Percentiles rank a stretch among this genome's conserved stretches.
These are phyloP conservation scores for Yamadazyma friedrichii DNA, from an alignment of 1,139 yeast genomes.

Conservation along the genomic window DNA sequence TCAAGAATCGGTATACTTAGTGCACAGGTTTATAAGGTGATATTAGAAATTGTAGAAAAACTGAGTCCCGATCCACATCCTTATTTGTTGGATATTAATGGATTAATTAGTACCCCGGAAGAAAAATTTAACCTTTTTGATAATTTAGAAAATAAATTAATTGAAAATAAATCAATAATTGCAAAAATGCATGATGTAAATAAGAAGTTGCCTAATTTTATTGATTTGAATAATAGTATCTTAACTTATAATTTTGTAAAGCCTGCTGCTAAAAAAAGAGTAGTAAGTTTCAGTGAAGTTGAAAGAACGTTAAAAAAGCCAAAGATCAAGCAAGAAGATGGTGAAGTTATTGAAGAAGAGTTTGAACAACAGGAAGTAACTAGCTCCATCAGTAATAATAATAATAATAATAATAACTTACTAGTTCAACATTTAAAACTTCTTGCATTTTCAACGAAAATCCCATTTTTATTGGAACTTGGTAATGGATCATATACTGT, in stretches of 20 bases:
- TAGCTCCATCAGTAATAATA: constrained; percentile 11
- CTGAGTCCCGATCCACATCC: constrained; percentile 43
- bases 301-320: constrained; percentile 31
- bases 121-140: constrained; percentile 29
- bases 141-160: constrained; percentile 33
- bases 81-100: constrained; percentile 32
- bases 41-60: constrained; percentile 59
- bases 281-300: constrained; percentile 19
- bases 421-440: constrained; percentile 54
- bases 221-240: constrained; percentile 53
- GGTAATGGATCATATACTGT: constrained; percentile 43
- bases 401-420: constrained; percentile 18
- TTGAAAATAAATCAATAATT: constrained; percentile 39
- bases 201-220: constrained; percentile 39
- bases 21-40: constrained; percentile 60
- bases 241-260: constrained; percentile 34
- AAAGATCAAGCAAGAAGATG: constrained; percentile 33
- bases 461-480: constrained; percentile 47
- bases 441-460: constrained; percentile 38
- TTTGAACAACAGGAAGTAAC: not conserved
- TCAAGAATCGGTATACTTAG: constrained; percentile 72
- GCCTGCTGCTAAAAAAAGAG: constrained; percentile 29
- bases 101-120: constrained; percentile 42
- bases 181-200: constrained; percentile 57
- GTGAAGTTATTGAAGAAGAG: constrained; percentile 20